These are phyloP conservation scores for Tulasnella calospora DNA, from an alignment of 768 basidiomycete species.

Conservation along the genomic window DNA sequence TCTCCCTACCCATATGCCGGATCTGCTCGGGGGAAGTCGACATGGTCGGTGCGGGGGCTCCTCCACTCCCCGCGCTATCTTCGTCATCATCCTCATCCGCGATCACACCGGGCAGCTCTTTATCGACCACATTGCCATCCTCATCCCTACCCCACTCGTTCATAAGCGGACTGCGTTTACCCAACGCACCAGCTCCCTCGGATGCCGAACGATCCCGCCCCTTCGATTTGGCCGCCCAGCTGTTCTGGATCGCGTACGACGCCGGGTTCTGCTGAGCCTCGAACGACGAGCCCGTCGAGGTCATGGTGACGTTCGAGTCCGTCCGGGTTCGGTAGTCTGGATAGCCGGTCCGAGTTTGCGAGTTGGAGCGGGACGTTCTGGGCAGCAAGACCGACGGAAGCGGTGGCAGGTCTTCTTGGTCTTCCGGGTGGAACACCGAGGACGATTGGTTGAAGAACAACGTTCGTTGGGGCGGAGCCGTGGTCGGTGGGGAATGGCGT, in stretches of 20 bases:
- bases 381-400: neutral
- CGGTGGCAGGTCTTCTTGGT: neutral
- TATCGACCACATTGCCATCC: conserved; percentile 10
- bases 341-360: conserved; percentile 16
- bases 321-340: neutral
- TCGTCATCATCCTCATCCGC: conserved; percentile 21
- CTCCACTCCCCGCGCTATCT: neutral
- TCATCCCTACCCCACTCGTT: conserved; percentile 12
- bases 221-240: conserved; percentile 12
- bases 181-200: conserved; percentile 20
- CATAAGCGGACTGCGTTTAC: conserved; percentile 13
- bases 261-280: conserved; percentile 14
- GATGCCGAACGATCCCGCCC: conserved; percentile 18
- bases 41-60: neutral
- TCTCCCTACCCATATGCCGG: neutral
- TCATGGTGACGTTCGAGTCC: conserved; percentile 19
- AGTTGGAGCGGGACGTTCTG: conserved; percentile 15
- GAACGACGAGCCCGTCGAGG: conserved; percentile 10
- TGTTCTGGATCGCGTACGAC: conserved; percentile 3
- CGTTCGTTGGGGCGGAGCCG: conserved; percentile 10
- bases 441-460: conserved; percentile 9
- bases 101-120: conserved; percentile 16
- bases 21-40: conserved; percentile 5
- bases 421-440: neutral
- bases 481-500: neutral